Conservation (phyloP, 2,329 filamentous ascomycete genomes). For the Colletotrichum noveboracense region DNA sequence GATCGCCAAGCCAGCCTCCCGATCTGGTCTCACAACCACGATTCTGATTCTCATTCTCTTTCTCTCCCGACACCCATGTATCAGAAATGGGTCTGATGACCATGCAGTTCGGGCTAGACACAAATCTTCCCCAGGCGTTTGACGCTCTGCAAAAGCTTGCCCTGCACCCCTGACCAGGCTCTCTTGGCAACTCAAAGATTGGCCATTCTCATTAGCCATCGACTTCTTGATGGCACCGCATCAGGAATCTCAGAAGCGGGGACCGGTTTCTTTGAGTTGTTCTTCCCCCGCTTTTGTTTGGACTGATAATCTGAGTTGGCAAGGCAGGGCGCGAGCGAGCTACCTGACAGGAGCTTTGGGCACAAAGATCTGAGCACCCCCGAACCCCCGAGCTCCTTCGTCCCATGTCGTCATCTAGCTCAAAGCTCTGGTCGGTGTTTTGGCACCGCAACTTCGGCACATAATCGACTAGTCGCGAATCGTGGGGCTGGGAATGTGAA, state of each 20-base stretch:
- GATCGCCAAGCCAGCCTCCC: conserved; percentile 11
- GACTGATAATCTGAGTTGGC: not conserved
- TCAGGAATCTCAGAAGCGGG: not conserved
- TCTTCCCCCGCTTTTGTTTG: not conserved
- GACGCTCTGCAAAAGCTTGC: not conserved
- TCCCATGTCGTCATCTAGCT: conserved; percentile 8
- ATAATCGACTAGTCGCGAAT: not conserved
- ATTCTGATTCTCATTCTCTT: not conserved
- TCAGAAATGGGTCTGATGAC: conserved; percentile 13
- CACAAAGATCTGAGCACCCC: not conserved
- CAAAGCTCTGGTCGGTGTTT: not conserved
- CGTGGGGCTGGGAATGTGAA: not conserved
- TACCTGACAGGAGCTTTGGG: not conserved
- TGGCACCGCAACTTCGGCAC: not conserved
- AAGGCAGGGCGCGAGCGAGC: not conserved
- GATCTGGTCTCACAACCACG: conserved; percentile 2
- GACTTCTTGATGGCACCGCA: not conserved
- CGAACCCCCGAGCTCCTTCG: conserved; percentile 1
- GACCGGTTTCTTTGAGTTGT: not conserved
- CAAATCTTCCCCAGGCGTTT: not conserved
- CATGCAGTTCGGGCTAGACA: not conserved
- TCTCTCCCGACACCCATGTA: not conserved
- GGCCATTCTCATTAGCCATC: not conserved
- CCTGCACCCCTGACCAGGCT: not conserved
- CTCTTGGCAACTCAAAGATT: not conserved